Percentiles rank a stretch among this genome's conserved stretches.
These are phyloP conservation scores for Trichosporon sp. DNA, from an alignment of 1,284 basidiomycete genomes.

Conservation along the genomic window DNA sequence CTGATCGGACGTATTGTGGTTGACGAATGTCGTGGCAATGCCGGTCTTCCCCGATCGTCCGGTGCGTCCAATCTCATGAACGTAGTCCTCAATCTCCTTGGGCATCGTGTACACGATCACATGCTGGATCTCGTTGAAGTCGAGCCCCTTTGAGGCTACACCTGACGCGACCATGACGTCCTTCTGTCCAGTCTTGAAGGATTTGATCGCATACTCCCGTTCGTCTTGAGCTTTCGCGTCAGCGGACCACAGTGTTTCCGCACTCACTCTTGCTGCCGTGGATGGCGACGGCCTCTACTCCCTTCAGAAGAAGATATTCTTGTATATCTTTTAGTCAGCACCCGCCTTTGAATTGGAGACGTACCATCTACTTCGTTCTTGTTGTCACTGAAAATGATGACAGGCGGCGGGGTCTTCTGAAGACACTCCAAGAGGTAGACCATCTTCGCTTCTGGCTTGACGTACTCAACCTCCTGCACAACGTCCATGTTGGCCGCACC, in stretches of 20 bases:
- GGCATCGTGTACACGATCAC: constrained; percentile 80
- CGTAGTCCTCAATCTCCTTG: constrained; percentile 92
- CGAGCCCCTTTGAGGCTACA: constrained; percentile 94
- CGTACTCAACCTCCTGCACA: constrained; percentile 95
- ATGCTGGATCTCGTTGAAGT: constrained; percentile 88
- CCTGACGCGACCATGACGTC: constrained; percentile 99
- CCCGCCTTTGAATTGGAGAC: constrained; percentile 16
- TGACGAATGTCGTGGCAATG: constrained; percentile 99
- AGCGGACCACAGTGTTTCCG: neutral
- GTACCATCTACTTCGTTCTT: constrained; percentile 98
- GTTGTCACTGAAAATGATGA: constrained; percentile 97
- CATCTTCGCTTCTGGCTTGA: constrained; percentile 99
- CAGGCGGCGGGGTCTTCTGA: constrained; percentile 97
- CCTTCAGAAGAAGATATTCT: constrained; percentile 92
- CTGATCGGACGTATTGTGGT: constrained; percentile 93
- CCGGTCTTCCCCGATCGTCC: constrained; percentile 97
- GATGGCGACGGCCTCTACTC: constrained; percentile 96
- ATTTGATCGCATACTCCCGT: constrained; percentile 95
- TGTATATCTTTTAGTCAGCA: constrained; percentile 65
- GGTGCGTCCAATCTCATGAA: constrained; percentile 97
- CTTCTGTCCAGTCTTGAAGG: constrained; percentile 93
- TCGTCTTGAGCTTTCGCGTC: constrained; percentile 81
- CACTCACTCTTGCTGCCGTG: constrained; percentile 88
- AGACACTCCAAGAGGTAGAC: constrained; percentile 94
- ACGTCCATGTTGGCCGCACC: constrained; percentile 97